Evolutionary conservation across 495 filamentous ascomycete species (phyloP), one percentile per base, ranked within the genome.

Genomic region (Venustampulla echinocandica): DNA sequence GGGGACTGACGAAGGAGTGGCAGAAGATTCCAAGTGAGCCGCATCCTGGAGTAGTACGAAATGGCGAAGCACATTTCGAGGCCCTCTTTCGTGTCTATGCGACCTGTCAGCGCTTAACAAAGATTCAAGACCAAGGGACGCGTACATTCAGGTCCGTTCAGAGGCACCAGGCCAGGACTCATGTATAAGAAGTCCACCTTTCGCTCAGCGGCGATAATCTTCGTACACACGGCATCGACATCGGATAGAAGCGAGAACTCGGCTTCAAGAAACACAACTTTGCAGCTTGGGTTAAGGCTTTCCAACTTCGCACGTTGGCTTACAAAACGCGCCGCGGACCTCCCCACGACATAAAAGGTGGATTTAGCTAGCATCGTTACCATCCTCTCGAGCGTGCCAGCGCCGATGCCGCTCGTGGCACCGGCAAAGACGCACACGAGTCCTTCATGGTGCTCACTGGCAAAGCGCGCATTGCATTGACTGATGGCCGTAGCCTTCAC

Each of bases 391-490:
- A 62, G 57, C 2, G 66, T 66, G 32, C 41, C 50, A 30, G 55
- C 49, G 19, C 65, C 62, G 35, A 68, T 69, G 15, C 66, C 66
- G 25, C 57, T 57, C 0, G 69, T 70, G 20, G 61, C 69, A 22
- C 69, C 67, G 3, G 68, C 63, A 22, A 53, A 53, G 38, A 53
- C 45, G 24, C 45, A 52, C 0, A 64, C 56, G 13, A 41, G 42
- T 13, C 44, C 56, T 28, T 47, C 33, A 39, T 42, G 19, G 10
- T 40, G 43, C 42, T 47, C n/a, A 22, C 18, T 44, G 28, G 52
- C 43, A 27, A 52, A 61, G 25, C 32, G 37, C 2, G 38, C 23
- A 34, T 62, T 62, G 42, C 14, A 33, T 11, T 42, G 23, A 14
- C 22, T 44, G 25, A 30, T 13, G 13, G 27, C 6, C 7, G 6